Evolutionary conservation across 306 rosid species (phyloP), one percentile per base, ranked within the genome.

Genomic region (Gastrolobium villosum): DNA sequence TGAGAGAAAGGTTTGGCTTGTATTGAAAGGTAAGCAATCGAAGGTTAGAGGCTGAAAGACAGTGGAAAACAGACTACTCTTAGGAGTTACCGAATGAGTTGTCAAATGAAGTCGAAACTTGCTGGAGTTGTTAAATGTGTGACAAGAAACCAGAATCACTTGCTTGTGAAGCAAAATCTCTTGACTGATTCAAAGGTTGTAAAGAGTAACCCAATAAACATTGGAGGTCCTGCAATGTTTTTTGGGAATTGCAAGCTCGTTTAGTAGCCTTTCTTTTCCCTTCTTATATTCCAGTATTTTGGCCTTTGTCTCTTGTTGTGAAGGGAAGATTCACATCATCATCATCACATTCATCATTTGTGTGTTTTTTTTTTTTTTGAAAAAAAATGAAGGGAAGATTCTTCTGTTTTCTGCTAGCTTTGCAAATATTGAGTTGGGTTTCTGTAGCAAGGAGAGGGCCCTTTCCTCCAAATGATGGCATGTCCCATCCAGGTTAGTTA

Each of bases 391-490:
- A 86, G 83, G 74, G 79, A 52, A 84, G 75, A 65, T 49, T 83
- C n/a, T 82, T 76, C n/a, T 86, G 67, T 70, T 84, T 84, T 56
- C 49, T 90, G 84, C 57, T 93, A 15, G 84, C 80, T 81, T 78
- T 95, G 39, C 96, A 85, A 62, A 60, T 87, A 40, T n/a, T 87
- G 70, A 71, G 81, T 77, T 91, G 81, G 90, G 87, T 81, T 77
- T 86, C 89, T 82, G 87, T 77, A 65, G 75, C 84, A 62, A 79
- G 90, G 43, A 83, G 69, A 83, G 87, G 90, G 72, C 61, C 85
- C 59, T 71, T 88, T 74, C 81, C 87, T 74, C 80, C 89, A 68
- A 73, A 52, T 68, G 39, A 46, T 90, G 88, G 28, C 78, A 84
- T 74, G 87, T 91, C 84, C 45, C 86, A 76, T 79, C 76, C 83